Evolutionary conservation across 2,329 filamentous ascomycete species (phyloP).

Genomic region (Aspergillus transmontanensis): DNA sequence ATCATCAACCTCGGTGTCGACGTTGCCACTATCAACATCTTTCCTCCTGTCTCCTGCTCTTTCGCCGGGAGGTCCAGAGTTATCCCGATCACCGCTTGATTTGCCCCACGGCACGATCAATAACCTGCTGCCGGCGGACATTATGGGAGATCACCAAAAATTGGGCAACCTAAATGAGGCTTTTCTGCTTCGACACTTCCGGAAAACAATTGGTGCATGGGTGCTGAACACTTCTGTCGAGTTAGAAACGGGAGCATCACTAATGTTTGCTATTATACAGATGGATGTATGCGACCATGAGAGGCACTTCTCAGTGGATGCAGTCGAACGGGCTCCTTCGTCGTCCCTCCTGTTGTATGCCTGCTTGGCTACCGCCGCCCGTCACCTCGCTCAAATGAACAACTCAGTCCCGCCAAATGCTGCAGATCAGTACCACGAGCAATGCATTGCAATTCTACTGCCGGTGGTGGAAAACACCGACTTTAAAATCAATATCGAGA

Average conservation of each 20-base stretch:
- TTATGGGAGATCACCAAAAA: constrained; percentile 26
- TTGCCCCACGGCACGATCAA: constrained; percentile 20
- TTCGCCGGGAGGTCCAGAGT: constrained; percentile 10
- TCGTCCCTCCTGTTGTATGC: constrained; percentile 36
- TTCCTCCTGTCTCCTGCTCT: constrained; percentile 17
- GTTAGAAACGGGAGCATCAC: not conserved
- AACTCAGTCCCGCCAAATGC: constrained; percentile 30
- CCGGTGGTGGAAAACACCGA: constrained; percentile 35
- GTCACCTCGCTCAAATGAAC: constrained; percentile 36
- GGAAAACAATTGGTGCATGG: constrained; percentile 35
- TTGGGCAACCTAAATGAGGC: constrained; percentile 34
- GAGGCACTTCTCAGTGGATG: constrained; percentile 34
- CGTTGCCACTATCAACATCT: constrained; percentile 23
- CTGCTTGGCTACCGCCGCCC: constrained; percentile 37
- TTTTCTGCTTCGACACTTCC: constrained; percentile 38
- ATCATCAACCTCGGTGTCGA: constrained; percentile 28
- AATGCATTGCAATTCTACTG: constrained; percentile 38
- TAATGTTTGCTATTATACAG: constrained; percentile 21
- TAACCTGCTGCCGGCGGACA: constrained; percentile 22
- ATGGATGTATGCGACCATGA: constrained; percentile 37
- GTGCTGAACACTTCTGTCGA: constrained; percentile 17
- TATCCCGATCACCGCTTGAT: constrained; percentile 14
- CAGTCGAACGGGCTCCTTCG: constrained; percentile 33
- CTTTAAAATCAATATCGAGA: constrained; percentile 34
- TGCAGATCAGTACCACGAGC: constrained; percentile 38